Conservation (phyloP, 1,284 basidiomycete species). For the Leucoagaricus sp. region DNA sequence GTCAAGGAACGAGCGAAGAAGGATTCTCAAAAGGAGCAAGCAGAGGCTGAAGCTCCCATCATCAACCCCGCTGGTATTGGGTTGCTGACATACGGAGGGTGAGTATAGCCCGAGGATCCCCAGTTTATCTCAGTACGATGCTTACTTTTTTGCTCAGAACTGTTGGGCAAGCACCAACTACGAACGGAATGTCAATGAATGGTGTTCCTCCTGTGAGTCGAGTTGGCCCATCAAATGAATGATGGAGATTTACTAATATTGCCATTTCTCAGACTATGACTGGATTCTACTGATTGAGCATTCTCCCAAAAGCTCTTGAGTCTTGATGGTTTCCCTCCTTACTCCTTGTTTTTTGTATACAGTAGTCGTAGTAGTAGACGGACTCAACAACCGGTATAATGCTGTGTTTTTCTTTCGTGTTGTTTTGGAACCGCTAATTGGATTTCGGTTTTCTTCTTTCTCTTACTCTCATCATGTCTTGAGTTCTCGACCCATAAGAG, state of each 20-base stretch:
- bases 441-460: background rate
- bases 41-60: constrained; percentile 79
- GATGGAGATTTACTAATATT: background rate
- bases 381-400: constrained; percentile 11
- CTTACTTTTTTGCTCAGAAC: background rate
- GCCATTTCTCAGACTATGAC: constrained; percentile 6
- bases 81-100: constrained; percentile 16
- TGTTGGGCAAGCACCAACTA: constrained; percentile 15
- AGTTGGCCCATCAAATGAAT: background rate
- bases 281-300: constrained; percentile 13
- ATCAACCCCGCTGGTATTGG: constrained; percentile 76
- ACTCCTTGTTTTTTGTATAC: constrained; percentile 11
- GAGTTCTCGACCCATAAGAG: background rate
- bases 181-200: constrained; percentile 12
- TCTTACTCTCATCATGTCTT: background rate
- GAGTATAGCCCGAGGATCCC: background rate
- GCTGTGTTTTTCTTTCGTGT: constrained; percentile 8
- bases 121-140: background rate
- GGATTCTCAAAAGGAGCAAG: constrained; percentile 84
- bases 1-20: constrained; percentile 82
- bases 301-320: background rate
- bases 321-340: background rate
- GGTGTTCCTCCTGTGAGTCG: constrained; percentile 13
- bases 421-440: constrained; percentile 11
- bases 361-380: constrained; percentile 11